Conservation (phyloP, 768 basidiomycete species). For the Dioszegia aurantiaca region DNA sequence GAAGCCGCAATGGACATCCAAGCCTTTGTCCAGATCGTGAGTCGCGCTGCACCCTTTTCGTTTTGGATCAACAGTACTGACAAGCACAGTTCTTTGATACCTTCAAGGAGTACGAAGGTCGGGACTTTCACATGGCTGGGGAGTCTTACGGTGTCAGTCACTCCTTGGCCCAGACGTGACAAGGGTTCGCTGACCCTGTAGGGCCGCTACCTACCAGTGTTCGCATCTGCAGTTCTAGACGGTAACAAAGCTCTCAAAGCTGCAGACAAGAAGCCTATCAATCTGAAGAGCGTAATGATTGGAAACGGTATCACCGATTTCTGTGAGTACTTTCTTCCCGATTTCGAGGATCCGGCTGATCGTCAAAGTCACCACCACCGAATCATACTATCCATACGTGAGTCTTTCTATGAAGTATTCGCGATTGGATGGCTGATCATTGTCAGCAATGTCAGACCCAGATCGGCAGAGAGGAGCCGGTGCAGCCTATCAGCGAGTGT, state of each 20-base stretch:
- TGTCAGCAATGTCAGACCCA: slow-evolving; percentile 42
- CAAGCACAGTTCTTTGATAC: slow-evolving; percentile 64
- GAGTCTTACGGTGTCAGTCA: slow-evolving; percentile 67
- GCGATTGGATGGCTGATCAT: slow-evolving; percentile 4
- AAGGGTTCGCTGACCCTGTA: slow-evolving; percentile 11
- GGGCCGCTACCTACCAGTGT: slow-evolving; percentile 55
- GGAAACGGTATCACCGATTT: slow-evolving; percentile 56
- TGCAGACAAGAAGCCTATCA: slow-evolving; percentile 60
- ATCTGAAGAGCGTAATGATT: slow-evolving; percentile 70
- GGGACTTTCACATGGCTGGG: slow-evolving; percentile 69
- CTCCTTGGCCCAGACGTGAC: slow-evolving; percentile 2
- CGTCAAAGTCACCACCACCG: slow-evolving; percentile 24
- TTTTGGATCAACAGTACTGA: neutral
- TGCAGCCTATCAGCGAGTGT: slow-evolving; percentile 41
- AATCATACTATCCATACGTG: slow-evolving; percentile 47
- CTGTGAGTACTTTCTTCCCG: slow-evolving; percentile 22
- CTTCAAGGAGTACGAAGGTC: slow-evolving; percentile 67
- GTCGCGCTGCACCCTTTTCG: slow-evolving; percentile 1
- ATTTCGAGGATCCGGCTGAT: neutral
- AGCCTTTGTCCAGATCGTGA: slow-evolving; percentile 67
- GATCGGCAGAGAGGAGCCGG: slow-evolving; percentile 33
- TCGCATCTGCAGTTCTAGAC: slow-evolving; percentile 73
- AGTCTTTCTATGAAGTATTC: slow-evolving; percentile 10
- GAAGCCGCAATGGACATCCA: slow-evolving; percentile 73
- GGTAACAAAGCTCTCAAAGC: slow-evolving; percentile 61